Evolutionary conservation across 352 stramenopile genomes (phyloP).

Genomic region (Saprolegnia parasitica): DNA sequence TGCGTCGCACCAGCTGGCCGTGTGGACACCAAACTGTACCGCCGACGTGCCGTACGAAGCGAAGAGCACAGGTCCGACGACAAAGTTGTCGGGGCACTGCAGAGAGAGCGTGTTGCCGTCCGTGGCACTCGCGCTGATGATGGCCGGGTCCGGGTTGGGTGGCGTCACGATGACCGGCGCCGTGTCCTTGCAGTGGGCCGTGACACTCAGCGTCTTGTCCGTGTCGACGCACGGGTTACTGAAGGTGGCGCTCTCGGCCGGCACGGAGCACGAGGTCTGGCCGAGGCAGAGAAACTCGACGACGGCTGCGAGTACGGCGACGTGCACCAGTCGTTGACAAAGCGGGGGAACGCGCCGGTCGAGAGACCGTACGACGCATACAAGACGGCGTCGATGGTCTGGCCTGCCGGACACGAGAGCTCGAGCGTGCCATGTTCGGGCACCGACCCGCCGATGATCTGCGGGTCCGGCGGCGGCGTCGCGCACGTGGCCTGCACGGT

Average conservation of each 20-base stretch:
- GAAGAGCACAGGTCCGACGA: background rate
- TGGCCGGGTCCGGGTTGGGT: background rate
- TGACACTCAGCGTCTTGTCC: background rate
- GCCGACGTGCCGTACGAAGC: constrained; percentile 2
- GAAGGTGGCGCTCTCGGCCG: too few species aligned
- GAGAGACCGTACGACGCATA: background rate
- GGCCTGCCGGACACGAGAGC: background rate
- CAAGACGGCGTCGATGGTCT: background rate
- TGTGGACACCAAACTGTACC: background rate
- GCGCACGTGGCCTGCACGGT: background rate
- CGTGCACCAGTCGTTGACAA: background rate
- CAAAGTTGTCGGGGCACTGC: background rate
- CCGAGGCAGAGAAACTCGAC: background rate
- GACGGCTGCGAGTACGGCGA: background rate
- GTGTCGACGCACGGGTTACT: background rate
- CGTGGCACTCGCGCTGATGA: background rate
- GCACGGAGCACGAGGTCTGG: too few species aligned
- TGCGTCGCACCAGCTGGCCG: background rate
- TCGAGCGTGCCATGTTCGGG: background rate
- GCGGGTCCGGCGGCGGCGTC: background rate
- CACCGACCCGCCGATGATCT: background rate
- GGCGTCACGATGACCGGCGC: background rate
- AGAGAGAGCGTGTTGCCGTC: background rate
- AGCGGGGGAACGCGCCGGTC: background rate
- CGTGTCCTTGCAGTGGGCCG: background rate